phyloP scores from a whole-genome alignment of 257 asterid genomes.

The Thymus quinquecostatus region DNA sequence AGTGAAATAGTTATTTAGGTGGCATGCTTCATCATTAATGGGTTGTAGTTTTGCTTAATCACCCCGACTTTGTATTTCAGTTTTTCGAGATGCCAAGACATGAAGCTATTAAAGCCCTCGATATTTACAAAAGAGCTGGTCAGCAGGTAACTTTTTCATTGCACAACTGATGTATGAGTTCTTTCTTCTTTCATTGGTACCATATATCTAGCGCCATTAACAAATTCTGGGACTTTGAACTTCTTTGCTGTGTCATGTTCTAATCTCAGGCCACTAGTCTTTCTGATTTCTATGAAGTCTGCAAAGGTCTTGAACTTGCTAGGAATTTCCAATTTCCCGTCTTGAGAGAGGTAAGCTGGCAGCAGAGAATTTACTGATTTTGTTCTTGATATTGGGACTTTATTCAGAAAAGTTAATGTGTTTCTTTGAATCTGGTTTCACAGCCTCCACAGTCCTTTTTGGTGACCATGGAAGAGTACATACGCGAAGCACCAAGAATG shows the following conservation, averaged over 20 bases:
- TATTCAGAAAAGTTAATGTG: slow-evolving; percentile 9
- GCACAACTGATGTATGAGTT: slow-evolving; percentile 13
- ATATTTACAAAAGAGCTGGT: slow-evolving; percentile 95
- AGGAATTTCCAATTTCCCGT: slow-evolving; percentile 97
- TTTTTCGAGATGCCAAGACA: slow-evolving; percentile 99
- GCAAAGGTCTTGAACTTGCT: slow-evolving; percentile 97
- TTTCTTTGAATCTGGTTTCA: slow-evolving; percentile 27
- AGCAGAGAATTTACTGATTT: slow-evolving; percentile 14
- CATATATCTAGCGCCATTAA: slow-evolving; percentile 17
- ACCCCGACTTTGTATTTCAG: slow-evolving; percentile 49
- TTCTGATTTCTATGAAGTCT: slow-evolving; percentile 91
- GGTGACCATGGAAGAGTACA: slow-evolving; percentile 71
- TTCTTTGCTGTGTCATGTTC: slow-evolving; percentile 20
- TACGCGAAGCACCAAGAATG: slow-evolving; percentile 69
- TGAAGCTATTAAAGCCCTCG: slow-evolving; percentile 95
- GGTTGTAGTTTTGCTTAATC: slow-evolving; percentile 24
- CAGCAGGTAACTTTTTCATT: slow-evolving; percentile 72
- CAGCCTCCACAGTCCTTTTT: slow-evolving; percentile 74
- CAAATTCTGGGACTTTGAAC: slow-evolving; percentile 4
- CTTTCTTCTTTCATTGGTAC: slow-evolving; percentile 13
- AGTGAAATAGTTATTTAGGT: slow-evolving; percentile 27
- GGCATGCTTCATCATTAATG: slow-evolving; percentile 1
- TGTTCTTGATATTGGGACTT: slow-evolving; percentile 1
- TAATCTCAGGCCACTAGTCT: slow-evolving; percentile 75
- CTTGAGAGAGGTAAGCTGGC: slow-evolving; percentile 75